Percentiles rank a stretch among this genome's conserved stretches.
Conservation (phyloP, 2,329 filamentous ascomycete genomes). For the Pseudogymnoascus sp. region DNA sequence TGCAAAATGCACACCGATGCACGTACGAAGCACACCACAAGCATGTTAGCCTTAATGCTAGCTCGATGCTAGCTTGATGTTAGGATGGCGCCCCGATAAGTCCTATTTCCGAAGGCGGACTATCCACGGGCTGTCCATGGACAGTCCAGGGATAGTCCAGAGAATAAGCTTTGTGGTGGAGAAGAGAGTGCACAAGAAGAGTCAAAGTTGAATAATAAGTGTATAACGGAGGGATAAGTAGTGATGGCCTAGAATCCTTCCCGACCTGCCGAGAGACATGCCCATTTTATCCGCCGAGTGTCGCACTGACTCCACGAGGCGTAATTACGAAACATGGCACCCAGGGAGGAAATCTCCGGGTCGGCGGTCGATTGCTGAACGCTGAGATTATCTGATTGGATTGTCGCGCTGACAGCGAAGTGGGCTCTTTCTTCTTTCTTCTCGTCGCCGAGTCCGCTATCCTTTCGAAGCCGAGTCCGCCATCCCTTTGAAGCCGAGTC, state of each 20-base stretch:
- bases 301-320: neutral
- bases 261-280: neutral
- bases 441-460: neutral
- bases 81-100: neutral
- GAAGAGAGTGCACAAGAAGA: neutral
- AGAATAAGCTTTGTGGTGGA: neutral
- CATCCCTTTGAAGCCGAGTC: neutral
- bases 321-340: neutral
- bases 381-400: neutral
- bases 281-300: neutral
- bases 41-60: neutral
- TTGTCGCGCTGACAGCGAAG: neutral
- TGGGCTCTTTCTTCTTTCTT: neutral
- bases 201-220: neutral
- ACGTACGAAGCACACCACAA: neutral
- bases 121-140: neutral
- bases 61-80: neutral
- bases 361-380: neutral
- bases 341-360: neutral
- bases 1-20: neutral
- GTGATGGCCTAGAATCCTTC: neutral
- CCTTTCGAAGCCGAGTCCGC: neutral
- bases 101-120: neutral
- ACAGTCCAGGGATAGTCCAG: neutral
- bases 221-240: neutral